Base-by-base conservation (phyloP, 2,329 filamentous ascomycete species). In the Myriangium duriaei region DNA sequence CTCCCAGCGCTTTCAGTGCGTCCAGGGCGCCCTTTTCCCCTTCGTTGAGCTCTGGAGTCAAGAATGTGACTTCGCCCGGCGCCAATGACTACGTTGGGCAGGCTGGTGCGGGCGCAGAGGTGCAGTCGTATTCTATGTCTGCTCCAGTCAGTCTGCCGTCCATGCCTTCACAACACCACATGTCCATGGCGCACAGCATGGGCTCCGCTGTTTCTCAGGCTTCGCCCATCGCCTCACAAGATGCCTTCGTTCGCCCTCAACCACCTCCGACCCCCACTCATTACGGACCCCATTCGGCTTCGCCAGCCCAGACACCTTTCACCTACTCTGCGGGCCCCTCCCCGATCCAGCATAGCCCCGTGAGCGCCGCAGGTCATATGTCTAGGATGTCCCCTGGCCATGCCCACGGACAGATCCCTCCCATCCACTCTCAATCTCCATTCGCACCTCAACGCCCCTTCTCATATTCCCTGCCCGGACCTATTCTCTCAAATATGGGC, bases 401-500 rank as follows among this genome's bases (percentile, higher is more conserved):
- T 37, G 56, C 57, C 18, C 57, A 62, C 39, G 61, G 61, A 5
- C 47, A 55, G 4, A 57, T 66, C 9, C 63, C 64, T 5, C 55
- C 64, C 3, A 54, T 67, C 15, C 63, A 11, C 63, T 65, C 62
- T 6, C 66, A 67, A 21, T 60, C 63, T 2, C 59, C 62, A 11
- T 63, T 60, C 44, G 49, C 55, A 5, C 75, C 74, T 44, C 56
- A 56, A 41, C 61, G 64, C 42, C 59, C 64, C 2, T 71, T 69
- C 53, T 51, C 66, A 55, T 73, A 78, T 49, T 69, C 69, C 3
- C 66, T 81, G 3, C 71, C 79, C 3, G 76, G 77, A 1, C 71
- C 79, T 1, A 76, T 88, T 17, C 75, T 88, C 65, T 80, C 81
- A 11, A 91, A 88, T 52, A 71, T 91, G 16, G 74, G 79, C 50